Base-by-base conservation (phyloP, 1,284 basidiomycete species). In the Ustilago lituana region DNA sequence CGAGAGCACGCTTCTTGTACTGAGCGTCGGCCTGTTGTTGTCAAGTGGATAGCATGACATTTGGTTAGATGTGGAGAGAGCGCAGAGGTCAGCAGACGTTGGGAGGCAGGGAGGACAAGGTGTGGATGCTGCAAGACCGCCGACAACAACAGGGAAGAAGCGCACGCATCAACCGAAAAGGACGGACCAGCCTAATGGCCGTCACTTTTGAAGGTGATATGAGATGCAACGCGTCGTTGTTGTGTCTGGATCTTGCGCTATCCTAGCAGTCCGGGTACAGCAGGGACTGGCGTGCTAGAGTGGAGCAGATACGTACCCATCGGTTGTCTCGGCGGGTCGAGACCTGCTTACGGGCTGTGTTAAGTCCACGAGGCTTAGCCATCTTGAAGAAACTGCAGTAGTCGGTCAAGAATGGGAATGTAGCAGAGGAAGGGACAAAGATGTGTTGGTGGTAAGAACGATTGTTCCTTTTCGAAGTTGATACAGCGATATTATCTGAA, bases 1-100 rank as follows among this genome's bases (percentile, higher is more conserved):
- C 96, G 69, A 99, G 90, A 62, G 96, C 95, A 83, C 96, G 92
- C 87, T 98, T 99, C 89, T 98, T 99, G 88, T 97, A 99, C 63
- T 90, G 87, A 85, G 95, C 95, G 87, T 99, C 96, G 86, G 96
- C 94, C 92, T 94, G 79, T 78, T 46, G 32, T 23, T 23, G 36
- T 29, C 15, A 32, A 35, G 27, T 17, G 24, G 20, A 20, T 7
- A 29, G 23, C 3, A 15, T 26, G 31, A 12, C 8, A 14, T 11
- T 26, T 23, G 32, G 39, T 6, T 14, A 20, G 19, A 22, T 9
- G 9, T 23, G 32, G 19, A 38, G 38, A 29, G 23, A 22, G n/a
- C 22, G 17, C 33, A 44, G 35, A 29, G 20, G 51, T 60, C 58
- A 60, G 55, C 33, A 56, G 31, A 47, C n/a, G 24, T 15, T 20